Conservation (phyloP, 2,329 filamentous ascomycete species). For the Colletotrichum sp. region DNA sequence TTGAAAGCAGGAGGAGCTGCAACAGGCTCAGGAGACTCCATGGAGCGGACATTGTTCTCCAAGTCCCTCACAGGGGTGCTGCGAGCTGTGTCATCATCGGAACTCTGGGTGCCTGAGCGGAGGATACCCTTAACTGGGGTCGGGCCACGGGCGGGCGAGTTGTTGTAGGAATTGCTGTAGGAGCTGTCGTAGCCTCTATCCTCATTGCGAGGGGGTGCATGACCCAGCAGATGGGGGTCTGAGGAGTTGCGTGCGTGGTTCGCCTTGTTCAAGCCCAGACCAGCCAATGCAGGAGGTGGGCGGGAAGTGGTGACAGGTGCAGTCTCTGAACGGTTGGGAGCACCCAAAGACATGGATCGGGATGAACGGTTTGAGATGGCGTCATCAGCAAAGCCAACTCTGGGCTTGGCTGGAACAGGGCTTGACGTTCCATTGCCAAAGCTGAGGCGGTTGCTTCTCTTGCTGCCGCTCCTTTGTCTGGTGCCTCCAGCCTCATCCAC, state of each 20-base stretch:
- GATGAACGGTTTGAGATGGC: constrained; percentile 53
- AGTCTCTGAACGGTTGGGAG: constrained; percentile 52
- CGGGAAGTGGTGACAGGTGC: constrained; percentile 48
- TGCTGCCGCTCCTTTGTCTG: constrained; percentile 59
- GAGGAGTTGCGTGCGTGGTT: constrained; percentile 54
- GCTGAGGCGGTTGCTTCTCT: constrained; percentile 62
- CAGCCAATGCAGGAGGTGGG: constrained; percentile 37
- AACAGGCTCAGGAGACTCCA: constrained; percentile 77
- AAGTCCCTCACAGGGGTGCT: constrained; percentile 54
- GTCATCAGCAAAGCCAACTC: constrained; percentile 66
- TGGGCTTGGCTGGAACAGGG: constrained; percentile 37
- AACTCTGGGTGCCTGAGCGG: constrained; percentile 43
- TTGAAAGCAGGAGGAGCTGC: constrained; percentile 79
- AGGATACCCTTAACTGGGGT: constrained; percentile 43
- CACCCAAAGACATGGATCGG: constrained; percentile 54
- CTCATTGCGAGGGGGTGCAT: constrained; percentile 26
- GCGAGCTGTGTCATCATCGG: constrained; percentile 53
- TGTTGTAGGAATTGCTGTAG: constrained; percentile 33
- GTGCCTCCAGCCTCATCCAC: constrained; percentile 43
- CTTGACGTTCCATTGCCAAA: constrained; percentile 44
- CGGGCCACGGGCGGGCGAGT: constrained; percentile 38
- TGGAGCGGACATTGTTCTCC: constrained; percentile 53
- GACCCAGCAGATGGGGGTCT: constrained; percentile 40
- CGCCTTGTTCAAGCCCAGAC: constrained; percentile 29
- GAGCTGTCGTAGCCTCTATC: constrained; percentile 28